Conservation (phyloP, 2,329 filamentous ascomycete species). For the Bretziella fagacearum region DNA sequence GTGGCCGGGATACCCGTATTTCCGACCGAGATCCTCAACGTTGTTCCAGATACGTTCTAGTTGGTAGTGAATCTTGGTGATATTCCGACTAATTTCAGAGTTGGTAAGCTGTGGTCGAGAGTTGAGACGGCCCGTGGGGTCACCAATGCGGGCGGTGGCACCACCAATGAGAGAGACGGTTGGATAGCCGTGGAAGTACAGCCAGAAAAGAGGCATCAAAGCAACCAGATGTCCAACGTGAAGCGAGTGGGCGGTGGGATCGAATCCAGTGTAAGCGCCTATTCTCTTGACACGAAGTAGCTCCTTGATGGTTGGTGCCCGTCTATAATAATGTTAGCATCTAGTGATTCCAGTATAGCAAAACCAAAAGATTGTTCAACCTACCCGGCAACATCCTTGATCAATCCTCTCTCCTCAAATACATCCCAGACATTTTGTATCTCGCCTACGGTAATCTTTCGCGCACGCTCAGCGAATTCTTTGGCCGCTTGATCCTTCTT, state of each 20-base stretch:
- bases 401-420: slow-evolving; percentile 53
- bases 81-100: slow-evolving; percentile 42
- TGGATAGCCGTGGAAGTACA: slow-evolving; percentile 59
- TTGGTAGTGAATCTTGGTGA: slow-evolving; percentile 51
- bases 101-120: slow-evolving; percentile 38
- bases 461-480: slow-evolving; percentile 32
- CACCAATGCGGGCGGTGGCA: slow-evolving; percentile 61
- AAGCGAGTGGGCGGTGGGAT: slow-evolving; percentile 63
- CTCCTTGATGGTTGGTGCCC: slow-evolving; percentile 38
- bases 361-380: no score
- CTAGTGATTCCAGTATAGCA: neutral
- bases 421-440: slow-evolving; percentile 40
- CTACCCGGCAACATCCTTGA: slow-evolving; percentile 62
- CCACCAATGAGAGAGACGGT: slow-evolving; percentile 53
- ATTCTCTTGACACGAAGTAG: slow-evolving; percentile 49
- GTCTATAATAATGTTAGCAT: slow-evolving; percentile 19
- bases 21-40: slow-evolving; percentile 47
- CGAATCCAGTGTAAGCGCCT: slow-evolving; percentile 64
- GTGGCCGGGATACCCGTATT: slow-evolving; percentile 45
- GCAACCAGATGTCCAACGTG: slow-evolving; percentile 69
- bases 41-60: slow-evolving; percentile 57
- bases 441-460: slow-evolving; percentile 33
- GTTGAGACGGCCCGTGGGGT: slow-evolving; percentile 54
- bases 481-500: slow-evolving; percentile 28
- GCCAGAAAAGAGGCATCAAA: slow-evolving; percentile 70